Evolutionary conservation across 2,329 filamentous ascomycete genomes (phyloP), one percentile per base, ranked within the genome.

Genomic region (Bretziella fagacearum): DNA sequence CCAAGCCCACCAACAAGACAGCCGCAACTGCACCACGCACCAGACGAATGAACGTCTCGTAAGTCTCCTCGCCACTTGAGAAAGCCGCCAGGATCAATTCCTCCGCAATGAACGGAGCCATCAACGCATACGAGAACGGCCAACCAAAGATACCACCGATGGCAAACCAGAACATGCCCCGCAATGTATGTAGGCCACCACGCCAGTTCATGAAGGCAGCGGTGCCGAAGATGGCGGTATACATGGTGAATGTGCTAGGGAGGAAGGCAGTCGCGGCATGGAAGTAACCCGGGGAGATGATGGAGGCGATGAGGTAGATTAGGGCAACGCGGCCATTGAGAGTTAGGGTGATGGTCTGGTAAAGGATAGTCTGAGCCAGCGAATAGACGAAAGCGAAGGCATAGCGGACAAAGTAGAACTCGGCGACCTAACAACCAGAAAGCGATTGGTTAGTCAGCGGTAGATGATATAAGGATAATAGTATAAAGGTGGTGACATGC

Each of bases 191-290:
- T 39, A 86, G 66, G 0, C 84, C 83, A 17, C 79, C 79, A 30
- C 73, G 74, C 80, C 84, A 91, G 62, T 94, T 84, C 74, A 98
- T 81, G 61, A 96, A 98, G 1, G 84, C 77, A 1, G 86, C 74
- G 47, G 86, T 75, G 8, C 87, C 91, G 6, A 96, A 67, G 71
- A 91, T 91, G 11, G 77, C 79, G 51, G 79, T 83, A 60, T 93
- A 95, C 91, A 98, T 98, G 57, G 91, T 82, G 58, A 98, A 98
- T 61, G 82, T 94, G 6, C 87, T 94, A 0, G 91, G 91, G 4
- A 98, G 68, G 58, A 84, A 95, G 4, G 89, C 78, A 1, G 82
- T 73, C 49, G 84, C 85, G 3, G 91, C 81, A 62, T 95, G 85
- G 59, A 94, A 96, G 71, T 94, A 93, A 36, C 91, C 91, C 0